A percentile compares a stretch with the other conserved stretches of the same genome.
Evolutionary conservation across 2,329 filamentous ascomycete genomes (phyloP).

Genomic region (Amauroascus niger): DNA sequence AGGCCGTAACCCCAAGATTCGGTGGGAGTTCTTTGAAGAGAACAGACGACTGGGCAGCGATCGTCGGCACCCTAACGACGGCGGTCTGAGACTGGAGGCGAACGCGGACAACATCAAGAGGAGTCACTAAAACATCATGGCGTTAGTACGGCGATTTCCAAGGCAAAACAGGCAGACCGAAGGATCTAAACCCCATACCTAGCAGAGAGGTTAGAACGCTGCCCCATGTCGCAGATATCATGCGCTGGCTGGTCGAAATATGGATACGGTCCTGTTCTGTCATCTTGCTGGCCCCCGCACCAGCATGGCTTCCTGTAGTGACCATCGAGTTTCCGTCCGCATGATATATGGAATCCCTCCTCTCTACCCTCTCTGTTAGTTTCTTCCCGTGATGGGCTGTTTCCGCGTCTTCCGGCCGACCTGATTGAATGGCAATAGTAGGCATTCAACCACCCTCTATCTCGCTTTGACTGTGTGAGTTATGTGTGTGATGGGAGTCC

Average conservation of each 20-base stretch:
- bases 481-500: too few relatives aligned
- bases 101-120: slow-evolving; percentile 91
- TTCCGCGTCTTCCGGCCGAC: slow-evolving; percentile 18
- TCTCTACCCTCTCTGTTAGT: slow-evolving; percentile 11
- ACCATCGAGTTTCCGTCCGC: slow-evolving; percentile 21
- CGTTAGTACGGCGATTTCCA: slow-evolving; percentile 14
- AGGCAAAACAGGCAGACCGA: slow-evolving; percentile 11
- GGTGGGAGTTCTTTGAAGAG: slow-evolving; percentile 60
- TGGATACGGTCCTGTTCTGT: slow-evolving; percentile 31
- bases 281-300: slow-evolving; percentile 1
- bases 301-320: slow-evolving; percentile 2
- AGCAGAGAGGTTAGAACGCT: slow-evolving; percentile 83
- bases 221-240: slow-evolving; percentile 85
- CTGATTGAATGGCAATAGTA: slow-evolving; percentile 17
- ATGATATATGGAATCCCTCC: slow-evolving; percentile 26
- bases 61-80: slow-evolving; percentile 39
- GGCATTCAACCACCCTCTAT: slow-evolving; percentile 22
- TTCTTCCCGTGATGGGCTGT: slow-evolving; percentile 17
- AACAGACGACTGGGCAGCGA: slow-evolving; percentile 31
- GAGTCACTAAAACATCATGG: slow-evolving; percentile 58
- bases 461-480: too few relatives aligned
- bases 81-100: slow-evolving; percentile 75
- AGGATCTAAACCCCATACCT: slow-evolving; percentile 44
- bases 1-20: slow-evolving; percentile 83
- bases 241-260: slow-evolving; percentile 78